These are phyloP conservation scores for Vaccinium vitisidaea DNA, from an alignment of 148 eudicot genomes.

Conservation along the genomic window DNA sequence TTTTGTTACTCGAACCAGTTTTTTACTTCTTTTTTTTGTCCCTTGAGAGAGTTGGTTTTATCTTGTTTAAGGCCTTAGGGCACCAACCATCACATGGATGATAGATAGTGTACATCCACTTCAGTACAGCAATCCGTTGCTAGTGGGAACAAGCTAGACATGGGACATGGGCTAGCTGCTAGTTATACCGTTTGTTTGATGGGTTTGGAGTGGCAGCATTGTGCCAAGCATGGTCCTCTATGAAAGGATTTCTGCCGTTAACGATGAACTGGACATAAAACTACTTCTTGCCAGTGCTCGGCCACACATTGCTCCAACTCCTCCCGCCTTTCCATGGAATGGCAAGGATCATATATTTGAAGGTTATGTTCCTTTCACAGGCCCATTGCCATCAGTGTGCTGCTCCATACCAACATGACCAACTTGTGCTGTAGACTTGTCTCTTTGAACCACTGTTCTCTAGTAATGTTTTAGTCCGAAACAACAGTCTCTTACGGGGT, in stretches of 20 bases:
- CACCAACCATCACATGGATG: neutral
- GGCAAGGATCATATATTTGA: neutral
- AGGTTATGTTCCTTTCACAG: neutral
- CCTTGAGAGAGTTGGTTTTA: neutral
- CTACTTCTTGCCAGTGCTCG: neutral
- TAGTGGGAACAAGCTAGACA: neutral
- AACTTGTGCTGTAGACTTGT: neutral
- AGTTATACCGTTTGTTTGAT: neutral
- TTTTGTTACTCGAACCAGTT: neutral
- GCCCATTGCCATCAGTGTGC: neutral
- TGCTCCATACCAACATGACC: neutral
- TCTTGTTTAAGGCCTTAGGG: neutral
- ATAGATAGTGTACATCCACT: neutral
- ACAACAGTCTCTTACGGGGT: neutral
- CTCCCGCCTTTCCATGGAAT: neutral
- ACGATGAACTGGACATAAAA: neutral
- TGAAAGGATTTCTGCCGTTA: neutral
- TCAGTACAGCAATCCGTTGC: neutral
- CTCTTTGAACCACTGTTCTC: neutral
- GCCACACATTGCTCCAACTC: neutral
- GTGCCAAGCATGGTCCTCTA: neutral
- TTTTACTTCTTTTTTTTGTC: neutral
- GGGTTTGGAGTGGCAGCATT: neutral
- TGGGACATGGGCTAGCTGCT: neutral
- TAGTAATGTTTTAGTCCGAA: neutral